Base-by-base conservation (phyloP, 164 flowering plant species). In the Warburgia ugandensis region DNA sequence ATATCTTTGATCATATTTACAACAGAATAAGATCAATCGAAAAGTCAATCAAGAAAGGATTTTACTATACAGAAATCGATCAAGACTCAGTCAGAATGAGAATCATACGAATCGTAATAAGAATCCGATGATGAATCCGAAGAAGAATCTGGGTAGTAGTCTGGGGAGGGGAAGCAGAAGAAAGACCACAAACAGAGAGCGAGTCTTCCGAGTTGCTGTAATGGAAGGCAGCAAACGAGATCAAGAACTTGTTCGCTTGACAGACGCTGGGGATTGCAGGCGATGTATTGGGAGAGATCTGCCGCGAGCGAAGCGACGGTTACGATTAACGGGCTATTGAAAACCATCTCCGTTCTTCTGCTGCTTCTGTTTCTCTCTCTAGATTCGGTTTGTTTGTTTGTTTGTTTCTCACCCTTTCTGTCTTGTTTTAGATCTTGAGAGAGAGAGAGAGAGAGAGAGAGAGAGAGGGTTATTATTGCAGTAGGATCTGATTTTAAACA, bases 181-280 rank as follows among this genome's bases (percentile, higher is more conserved):
- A 78, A 73, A 28, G 80, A 60, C 63, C 76, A 77, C 50, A 84
- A 29, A 38, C 84, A 75, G 56, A 79, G 71, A 13, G 83, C 74
- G 58, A 88, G 62, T 45, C 90, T 81, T 19, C 77, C 72, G 19
- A 86, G 43, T 4, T 78, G 83, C 21, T 67, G 85, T 48, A 84
- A 69, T 12, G 97, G 97, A 31, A 82, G 46, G 54, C 88, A 84
- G 71, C 74, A 84, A 64, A 90, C 45, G 66, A 86, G 91, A 50
- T 75, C 53, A 22, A 90, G 56, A 7, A 82, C 85, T 33, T 75
- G 75, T 27, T 76, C 68, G 63, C 70, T 60, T 57, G 60, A 54
- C 13, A 90, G 48, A 3, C 78, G 65, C 65, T 86, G 83, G 0
- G 97, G 97, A 49, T 86, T 84, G 64, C 91, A 86, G 2, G 97